Percentiles rank a stretch among this genome's conserved stretches.
These are phyloP conservation scores for Mimosa bimucronata DNA, from an alignment of 306 rosid species.

Conservation along the genomic window DNA sequence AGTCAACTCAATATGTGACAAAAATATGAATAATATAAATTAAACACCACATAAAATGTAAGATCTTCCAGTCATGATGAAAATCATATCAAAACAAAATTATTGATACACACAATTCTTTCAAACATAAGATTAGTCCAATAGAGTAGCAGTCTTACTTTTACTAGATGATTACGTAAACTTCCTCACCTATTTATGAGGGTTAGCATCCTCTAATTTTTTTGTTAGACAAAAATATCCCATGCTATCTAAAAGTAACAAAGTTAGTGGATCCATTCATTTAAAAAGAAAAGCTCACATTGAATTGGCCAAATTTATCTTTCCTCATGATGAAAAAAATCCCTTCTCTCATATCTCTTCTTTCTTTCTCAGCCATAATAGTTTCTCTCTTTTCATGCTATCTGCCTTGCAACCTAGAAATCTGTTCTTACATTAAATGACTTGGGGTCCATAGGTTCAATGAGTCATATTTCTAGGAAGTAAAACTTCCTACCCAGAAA, in stretches of 20 bases:
- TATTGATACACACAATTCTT: too few species aligned
- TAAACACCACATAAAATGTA: not conserved
- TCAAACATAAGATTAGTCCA: not conserved
- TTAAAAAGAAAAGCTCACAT: not conserved
- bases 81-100: not conserved
- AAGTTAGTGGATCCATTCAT: not conserved
- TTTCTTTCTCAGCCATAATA: not conserved
- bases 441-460: not conserved
- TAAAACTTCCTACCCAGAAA: not conserved
- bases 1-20: not conserved
- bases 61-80: not conserved
- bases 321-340: conserved; percentile 5
- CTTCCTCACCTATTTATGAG: not conserved
- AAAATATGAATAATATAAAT: not conserved
- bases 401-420: not conserved
- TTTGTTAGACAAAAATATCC: not conserved
- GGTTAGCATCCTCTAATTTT: not conserved
- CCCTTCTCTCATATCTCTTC: conserved; percentile 1
- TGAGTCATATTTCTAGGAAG: not conserved
- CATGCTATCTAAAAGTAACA: not conserved
- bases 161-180: not conserved
- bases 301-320: not conserved
- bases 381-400: not conserved
- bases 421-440: not conserved
- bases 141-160: not conserved